Evolutionary conservation across 805 yeast species (phyloP), one percentile per base, ranked within the genome.

Genomic region (Ogataea trehalophila): DNA sequence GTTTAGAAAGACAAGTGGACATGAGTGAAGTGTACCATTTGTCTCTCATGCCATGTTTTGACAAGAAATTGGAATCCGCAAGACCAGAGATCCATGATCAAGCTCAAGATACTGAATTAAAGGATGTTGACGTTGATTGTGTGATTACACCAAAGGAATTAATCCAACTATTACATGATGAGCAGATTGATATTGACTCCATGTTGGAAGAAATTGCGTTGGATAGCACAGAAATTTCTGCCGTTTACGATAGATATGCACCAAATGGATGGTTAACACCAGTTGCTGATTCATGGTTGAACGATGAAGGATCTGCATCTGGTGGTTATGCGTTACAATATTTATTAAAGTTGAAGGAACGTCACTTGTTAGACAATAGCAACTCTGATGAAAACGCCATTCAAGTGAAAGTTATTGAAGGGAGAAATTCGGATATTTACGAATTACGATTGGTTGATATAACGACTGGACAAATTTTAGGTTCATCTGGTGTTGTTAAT

Each of bases 31-130:
- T 90, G 0, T 94, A 88, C 61, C 97, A 92, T 63, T 67, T 94
- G 46, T 78, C 94, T 7, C 72, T 94, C 18, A 92, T 92, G 98
- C 98, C 99, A 2, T 92, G 98, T 59, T 94, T 94, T 64, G 99
- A 94, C 65, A 94, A 94, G 68, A 94, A 94, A 65, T 74, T 91
- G 38, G 99, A 94, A 69, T 94, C 97, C 26, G 90, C 96, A 4
- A 75, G 98, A 51, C 83, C 87, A 0, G 96, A 88, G 54, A 22
- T 33, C 2, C 7, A 33, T 16, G 42, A 38, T 20, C 9, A 33
- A 17, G 26, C 5, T 9, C 18, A 26, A 29, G 69, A 74, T 44
- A 65, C 55, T 5, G 60, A 51, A 9, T 3, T 7, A 5, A 31
- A 39, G 4, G 43, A 45, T 5, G 63, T 61, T 13, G 96, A 89